Conservation (phyloP, 139 green algal species). For the Closterium sp. region DNA sequence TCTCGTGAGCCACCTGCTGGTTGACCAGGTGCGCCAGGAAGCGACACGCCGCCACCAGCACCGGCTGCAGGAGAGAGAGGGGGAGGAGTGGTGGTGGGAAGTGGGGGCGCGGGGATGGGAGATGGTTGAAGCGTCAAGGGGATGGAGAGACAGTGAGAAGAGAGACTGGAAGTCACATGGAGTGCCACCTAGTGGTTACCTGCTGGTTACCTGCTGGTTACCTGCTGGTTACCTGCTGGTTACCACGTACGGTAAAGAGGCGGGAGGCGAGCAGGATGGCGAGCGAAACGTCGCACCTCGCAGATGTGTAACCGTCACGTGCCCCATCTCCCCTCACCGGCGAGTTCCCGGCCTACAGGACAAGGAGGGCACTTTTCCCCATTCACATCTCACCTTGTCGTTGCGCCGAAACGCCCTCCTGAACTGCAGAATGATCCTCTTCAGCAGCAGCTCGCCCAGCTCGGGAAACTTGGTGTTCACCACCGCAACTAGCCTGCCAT, state of each 20-base stretch:
- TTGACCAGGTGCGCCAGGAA: not conserved
- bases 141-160: conserved; percentile 70
- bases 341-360: no score
- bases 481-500: conserved; percentile 74
- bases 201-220: no score
- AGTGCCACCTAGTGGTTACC: conserved; percentile 53
- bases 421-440: conserved; percentile 72
- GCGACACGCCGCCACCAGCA: no score
- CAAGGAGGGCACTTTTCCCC: no score
- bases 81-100: not conserved
- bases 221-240: no score
- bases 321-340: no score
- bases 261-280: no score
- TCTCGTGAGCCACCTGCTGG: conserved; percentile 69
- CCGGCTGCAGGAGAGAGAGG: not conserved
- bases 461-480: conserved; percentile 96
- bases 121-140: not conserved
- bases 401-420: conserved; percentile 90
- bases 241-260: no score
- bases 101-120: not conserved
- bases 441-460: conserved; percentile 58
- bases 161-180: conserved; percentile 42
- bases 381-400: conserved; percentile 71
- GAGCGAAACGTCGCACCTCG: no score
- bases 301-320: no score